phyloP scores from a whole-genome alignment of 2,329 filamentous ascomycete genomes.

The Coniella vitis region DNA sequence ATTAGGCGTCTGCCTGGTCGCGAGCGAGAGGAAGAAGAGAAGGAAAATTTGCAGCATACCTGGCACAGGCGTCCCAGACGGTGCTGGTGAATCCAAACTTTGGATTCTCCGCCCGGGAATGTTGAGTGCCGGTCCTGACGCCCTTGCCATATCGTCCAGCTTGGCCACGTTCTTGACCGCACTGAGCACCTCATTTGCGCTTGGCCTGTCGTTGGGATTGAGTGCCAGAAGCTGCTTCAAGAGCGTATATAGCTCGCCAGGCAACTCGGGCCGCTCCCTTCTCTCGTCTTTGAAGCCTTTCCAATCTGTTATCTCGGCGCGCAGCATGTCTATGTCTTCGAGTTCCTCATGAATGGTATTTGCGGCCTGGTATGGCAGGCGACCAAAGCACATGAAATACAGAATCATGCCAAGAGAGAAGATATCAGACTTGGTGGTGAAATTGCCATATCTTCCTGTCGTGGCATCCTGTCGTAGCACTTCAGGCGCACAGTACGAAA shows the following conservation, averaged over 20 bases:
- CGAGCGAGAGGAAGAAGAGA: constrained; percentile 12
- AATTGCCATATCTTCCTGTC: constrained; percentile 74
- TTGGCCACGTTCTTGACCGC: constrained; percentile 65
- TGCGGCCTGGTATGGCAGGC: constrained; percentile 76
- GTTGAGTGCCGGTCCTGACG: constrained; percentile 30
- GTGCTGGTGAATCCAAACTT: constrained; percentile 47
- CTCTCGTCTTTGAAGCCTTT: constrained; percentile 75
- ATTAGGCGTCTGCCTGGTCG: too few species aligned
- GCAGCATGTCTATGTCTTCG: constrained; percentile 79
- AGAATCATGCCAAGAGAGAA: constrained; percentile 98
- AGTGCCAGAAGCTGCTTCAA: constrained; percentile 75
- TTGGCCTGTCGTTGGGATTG: constrained; percentile 69
- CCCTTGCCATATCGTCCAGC: constrained; percentile 34
- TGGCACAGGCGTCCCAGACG: constrained; percentile 41
- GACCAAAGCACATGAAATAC: constrained; percentile 94
- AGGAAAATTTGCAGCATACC: constrained; percentile 25
- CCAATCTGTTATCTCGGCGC: constrained; percentile 83
- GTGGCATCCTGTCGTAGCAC: constrained; percentile 63
- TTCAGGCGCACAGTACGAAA: constrained; percentile 95
- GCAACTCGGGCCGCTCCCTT: constrained; percentile 71
- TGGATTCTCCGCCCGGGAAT: constrained; percentile 43
- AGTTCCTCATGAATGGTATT: constrained; percentile 85
- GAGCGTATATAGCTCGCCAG: constrained; percentile 76
- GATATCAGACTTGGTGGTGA: constrained; percentile 95
- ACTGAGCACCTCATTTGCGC: constrained; percentile 75